Percentiles rank a stretch among this genome's conserved stretches.
Conservation (phyloP, 1,284 basidiomycete genomes). For the Chiua sp. region DNA sequence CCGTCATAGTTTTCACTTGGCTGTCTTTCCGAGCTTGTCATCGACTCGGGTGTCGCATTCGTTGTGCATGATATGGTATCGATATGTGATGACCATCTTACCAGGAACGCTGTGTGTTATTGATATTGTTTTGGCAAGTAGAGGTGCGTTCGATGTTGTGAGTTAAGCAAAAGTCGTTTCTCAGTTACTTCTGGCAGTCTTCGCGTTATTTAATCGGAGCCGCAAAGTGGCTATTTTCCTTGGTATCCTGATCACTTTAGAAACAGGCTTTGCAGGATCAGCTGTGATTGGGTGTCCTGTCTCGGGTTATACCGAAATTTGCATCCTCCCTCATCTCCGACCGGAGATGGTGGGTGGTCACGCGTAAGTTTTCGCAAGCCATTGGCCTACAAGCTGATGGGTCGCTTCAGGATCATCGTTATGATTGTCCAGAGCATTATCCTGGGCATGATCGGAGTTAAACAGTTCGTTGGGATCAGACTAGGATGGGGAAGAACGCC, state of each 20-base stretch:
- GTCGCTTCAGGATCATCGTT: slow-evolving; percentile 3
- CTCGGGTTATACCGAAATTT: slow-evolving; percentile 13
- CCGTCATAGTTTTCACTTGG: slow-evolving; percentile 16
- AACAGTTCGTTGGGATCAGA: slow-evolving; percentile 1
- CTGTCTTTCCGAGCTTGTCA: slow-evolving; percentile 10
- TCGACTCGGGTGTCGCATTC: slow-evolving; percentile 14
- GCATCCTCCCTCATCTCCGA: slow-evolving; percentile 11
- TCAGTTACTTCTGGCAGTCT: slow-evolving; percentile 19
- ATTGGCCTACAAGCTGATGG: neutral
- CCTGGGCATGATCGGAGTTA: slow-evolving; percentile 15
- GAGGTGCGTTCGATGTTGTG: too few relatives aligned
- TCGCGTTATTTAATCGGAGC: slow-evolving; percentile 29
- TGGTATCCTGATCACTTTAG: slow-evolving; percentile 12
- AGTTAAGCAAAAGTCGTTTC: neutral
- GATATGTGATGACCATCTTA: slow-evolving; percentile 7
- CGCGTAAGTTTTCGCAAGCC: neutral
- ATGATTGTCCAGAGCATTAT: slow-evolving; percentile 12
- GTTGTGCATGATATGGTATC: slow-evolving; percentile 20
- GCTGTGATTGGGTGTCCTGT: neutral
- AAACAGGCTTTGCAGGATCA: neutral
- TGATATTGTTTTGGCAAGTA: slow-evolving; percentile 17
- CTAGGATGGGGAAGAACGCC: slow-evolving; percentile 18
- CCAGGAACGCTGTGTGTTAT: slow-evolving; percentile 11
- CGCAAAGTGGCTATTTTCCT: slow-evolving; percentile 15
- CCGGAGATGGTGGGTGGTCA: neutral